Evolutionary conservation across 306 rosid species (phyloP).

Genomic region (Pyrus betulifolia): DNA sequence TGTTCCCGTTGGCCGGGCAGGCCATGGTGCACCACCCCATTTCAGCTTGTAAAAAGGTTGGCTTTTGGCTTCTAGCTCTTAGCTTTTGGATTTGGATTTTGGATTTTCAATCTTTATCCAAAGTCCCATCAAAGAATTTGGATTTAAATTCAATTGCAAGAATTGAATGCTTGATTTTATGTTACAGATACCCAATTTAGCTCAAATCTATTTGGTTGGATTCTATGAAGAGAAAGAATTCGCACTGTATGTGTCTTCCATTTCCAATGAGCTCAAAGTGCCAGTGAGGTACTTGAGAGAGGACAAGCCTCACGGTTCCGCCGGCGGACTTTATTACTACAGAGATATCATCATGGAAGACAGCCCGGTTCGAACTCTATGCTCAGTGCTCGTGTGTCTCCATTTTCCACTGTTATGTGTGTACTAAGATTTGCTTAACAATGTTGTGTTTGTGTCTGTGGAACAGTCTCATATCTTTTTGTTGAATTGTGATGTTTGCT

Average conservation of each 20-base stretch:
- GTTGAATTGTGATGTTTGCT: constrained; percentile 93
- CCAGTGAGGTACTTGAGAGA: constrained; percentile 98
- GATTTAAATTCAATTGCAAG: background rate
- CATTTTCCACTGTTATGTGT: background rate
- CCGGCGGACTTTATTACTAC: constrained; percentile 79
- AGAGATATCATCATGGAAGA: constrained; percentile 91
- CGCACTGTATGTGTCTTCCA: constrained; percentile 78
- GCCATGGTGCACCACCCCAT: constrained; percentile 97
- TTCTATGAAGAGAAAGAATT: constrained; percentile 96
- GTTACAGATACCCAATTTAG: constrained; percentile 77
- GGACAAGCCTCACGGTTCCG: constrained; percentile 96
- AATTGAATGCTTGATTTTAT: background rate
- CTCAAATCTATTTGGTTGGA: constrained; percentile 78
- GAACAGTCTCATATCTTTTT: constrained; percentile 86
- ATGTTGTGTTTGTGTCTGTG: constrained; percentile 5
- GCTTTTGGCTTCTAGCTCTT: constrained; percentile 23
- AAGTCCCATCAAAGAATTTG: background rate
- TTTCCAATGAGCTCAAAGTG: constrained; percentile 82
- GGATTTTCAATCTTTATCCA: background rate
- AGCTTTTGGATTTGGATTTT: background rate
- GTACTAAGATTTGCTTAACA: background rate
- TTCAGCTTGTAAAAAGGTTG: constrained; percentile 86
- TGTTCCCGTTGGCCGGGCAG: constrained; percentile 95
- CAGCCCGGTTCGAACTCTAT: constrained; percentile 50
- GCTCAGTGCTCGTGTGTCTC: background rate